Base-by-base conservation (phyloP, 306 rosid species). In the Acacia acuminata region DNA sequence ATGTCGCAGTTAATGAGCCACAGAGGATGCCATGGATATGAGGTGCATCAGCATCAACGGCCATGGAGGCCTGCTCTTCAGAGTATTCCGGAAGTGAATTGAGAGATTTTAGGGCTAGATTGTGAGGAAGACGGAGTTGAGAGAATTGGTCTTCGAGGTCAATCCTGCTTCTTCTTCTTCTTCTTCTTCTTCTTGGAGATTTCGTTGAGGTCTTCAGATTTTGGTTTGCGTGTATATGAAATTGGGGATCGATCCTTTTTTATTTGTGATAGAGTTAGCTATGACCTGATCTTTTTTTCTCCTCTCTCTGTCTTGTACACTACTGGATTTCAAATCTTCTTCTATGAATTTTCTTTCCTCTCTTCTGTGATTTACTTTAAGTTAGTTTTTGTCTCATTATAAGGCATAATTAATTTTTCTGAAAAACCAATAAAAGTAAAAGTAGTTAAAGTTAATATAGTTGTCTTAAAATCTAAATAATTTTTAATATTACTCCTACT, bases 61-160 rank as follows among this genome's bases (percentile, higher is more conserved):
- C 43, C 94, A 0, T 94, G 98, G 97, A 89, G 88, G 55, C 98
- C 98, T 8, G 91, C 90, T 66, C 88, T 94, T 61, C 97, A 93
- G 63, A 93, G 94, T 80, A 94, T 94, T 70, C 97, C 97, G 15
- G 98, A 94, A 82, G 9, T 64, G 7, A 81, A 65, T 72, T 86
- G 75, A 71, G 76, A n/a, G 58, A 2, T 45, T 43, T 24, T 71
- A 71, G 76, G 58, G 38, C 22, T 70, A n/a, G 75, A 43, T 71
- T 71, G 20, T 43, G 12, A 10, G 55, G 47, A 12, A 36, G 30
- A 38, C 6, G 30, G 10, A 42, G 76, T 71, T 22, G 14, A 44
- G 64, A 86, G 89, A 43, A 80, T 86, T 86, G 86, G 84, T 80
- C 22, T 64, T 0, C 40, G 17, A 44, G 75, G 85, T 83, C 89